Percentiles rank a stretch among this genome's conserved stretches.
These are phyloP conservation scores for Talaromyces amestolkiae DNA, from an alignment of 2,329 filamentous ascomycete species.

Conservation along the genomic window DNA sequence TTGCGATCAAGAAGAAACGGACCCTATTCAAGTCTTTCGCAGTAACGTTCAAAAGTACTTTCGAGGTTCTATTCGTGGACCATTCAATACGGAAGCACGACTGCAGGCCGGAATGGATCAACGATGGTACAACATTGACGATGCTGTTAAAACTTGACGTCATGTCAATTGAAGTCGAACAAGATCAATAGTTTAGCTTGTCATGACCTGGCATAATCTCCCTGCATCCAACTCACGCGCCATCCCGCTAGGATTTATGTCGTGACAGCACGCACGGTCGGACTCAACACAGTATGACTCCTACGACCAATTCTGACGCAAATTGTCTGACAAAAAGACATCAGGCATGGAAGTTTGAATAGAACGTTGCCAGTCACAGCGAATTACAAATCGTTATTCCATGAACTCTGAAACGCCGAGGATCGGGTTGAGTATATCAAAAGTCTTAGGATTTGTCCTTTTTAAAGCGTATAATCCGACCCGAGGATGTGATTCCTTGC, in stretches of 20 bases:
- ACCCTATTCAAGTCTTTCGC: constrained; percentile 48
- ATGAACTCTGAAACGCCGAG: background rate
- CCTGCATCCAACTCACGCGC: background rate
- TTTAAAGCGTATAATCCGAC: background rate
- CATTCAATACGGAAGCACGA: constrained; percentile 47
- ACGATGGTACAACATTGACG: constrained; percentile 41
- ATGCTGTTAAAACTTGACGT: constrained; percentile 16
- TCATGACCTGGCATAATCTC: background rate
- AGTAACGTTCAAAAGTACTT: constrained; percentile 46
- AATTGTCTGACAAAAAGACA: background rate
- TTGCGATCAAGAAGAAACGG: constrained; percentile 45
- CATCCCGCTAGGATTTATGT: background rate
- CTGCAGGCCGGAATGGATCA: constrained; percentile 46
- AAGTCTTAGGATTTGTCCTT: background rate
- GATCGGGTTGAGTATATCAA: background rate
- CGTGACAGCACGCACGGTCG: background rate
- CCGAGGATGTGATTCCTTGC: background rate
- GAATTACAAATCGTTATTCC: background rate
- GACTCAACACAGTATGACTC: background rate
- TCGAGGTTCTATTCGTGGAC: constrained; percentile 43
- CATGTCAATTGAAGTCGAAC: background rate
- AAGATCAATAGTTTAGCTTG: background rate
- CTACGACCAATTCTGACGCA: background rate
- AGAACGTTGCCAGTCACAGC: background rate
- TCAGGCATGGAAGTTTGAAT: background rate